Evolutionary conservation across 352 stramenopile species (phyloP).

Genomic region (Paralagenidium karlingii): DNA sequence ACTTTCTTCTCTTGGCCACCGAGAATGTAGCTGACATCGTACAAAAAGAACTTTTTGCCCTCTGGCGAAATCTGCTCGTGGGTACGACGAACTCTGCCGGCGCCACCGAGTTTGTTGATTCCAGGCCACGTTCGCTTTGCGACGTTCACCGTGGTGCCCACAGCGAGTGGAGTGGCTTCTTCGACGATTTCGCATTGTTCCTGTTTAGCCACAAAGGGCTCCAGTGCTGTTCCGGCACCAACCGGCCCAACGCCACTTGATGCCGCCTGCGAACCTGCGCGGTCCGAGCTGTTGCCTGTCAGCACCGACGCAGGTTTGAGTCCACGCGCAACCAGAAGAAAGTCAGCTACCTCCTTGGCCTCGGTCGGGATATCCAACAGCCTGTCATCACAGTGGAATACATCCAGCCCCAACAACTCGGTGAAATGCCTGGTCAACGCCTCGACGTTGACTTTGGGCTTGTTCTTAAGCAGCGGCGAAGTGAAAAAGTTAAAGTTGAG

Average conservation of each 20-base stretch:
- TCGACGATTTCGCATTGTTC: conserved; percentile 23
- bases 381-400: too few relatives aligned
- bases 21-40: conserved; percentile 63
- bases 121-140: conserved; percentile 75
- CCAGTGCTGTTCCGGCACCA: not conserved
- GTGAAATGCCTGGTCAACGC: too few relatives aligned
- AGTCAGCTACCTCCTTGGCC: too few relatives aligned
- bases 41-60: conserved; percentile 32
- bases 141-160: conserved; percentile 55
- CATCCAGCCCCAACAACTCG: too few relatives aligned
- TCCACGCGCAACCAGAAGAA: too few relatives aligned
- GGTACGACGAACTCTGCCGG: conserved; percentile 49
- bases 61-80: conserved; percentile 22
- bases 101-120: conserved; percentile 78
- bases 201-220: not conserved
- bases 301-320: too few relatives aligned
- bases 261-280: not conserved
- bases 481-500: conserved; percentile 20
- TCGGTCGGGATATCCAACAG: too few relatives aligned
- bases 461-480: not conserved
- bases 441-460: too few relatives aligned
- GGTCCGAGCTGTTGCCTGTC: too few relatives aligned
- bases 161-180: conserved; percentile 22
- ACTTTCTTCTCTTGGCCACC: conserved; percentile 67
- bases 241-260: not conserved